A percentile compares a stretch with the other conserved stretches of the same genome.
Conservation (phyloP, 1,284 basidiomycete genomes). For the Leccinum pachyderme region DNA sequence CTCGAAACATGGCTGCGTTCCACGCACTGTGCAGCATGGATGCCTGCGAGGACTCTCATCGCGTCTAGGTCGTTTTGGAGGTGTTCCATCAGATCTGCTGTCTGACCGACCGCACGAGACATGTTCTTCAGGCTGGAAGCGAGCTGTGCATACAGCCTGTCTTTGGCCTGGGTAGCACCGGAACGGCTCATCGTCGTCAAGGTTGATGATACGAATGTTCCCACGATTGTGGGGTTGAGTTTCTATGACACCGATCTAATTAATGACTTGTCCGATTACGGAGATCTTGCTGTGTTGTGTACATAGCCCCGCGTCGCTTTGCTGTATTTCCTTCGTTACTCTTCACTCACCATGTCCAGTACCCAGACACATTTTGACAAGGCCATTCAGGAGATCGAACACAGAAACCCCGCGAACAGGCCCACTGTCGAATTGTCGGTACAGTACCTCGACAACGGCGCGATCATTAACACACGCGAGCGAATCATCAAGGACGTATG, state of each 20-base stretch:
- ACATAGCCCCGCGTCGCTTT: conserved; percentile 6
- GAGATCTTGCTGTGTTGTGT: conserved; percentile 13
- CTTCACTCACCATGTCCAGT: conserved; percentile 36
- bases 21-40: conserved; percentile 69
- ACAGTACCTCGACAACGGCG: conserved; percentile 86
- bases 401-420: conserved; percentile 47
- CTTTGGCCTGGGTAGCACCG: conserved; percentile 69
- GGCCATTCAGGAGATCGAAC: conserved; percentile 71
- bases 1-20: background rate
- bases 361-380: conserved; percentile 60
- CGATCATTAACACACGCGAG: conserved; percentile 80
- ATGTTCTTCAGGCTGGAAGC: conserved; percentile 59
- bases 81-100: conserved; percentile 68
- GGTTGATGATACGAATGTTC: background rate
- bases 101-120: conserved; percentile 58
- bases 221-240: conserved; percentile 8
- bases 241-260: conserved; percentile 14
- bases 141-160: conserved; percentile 68
- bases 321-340: conserved; percentile 8
- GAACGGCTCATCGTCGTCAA: conserved; percentile 21
- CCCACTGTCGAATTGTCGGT: conserved; percentile 83
- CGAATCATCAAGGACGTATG: conserved; percentile 80
- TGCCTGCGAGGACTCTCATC: conserved; percentile 67
- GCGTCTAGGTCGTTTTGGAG: conserved; percentile 68
- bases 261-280: conserved; percentile 14